A percentile compares a stretch with the other conserved stretches of the same genome.
Conservation (phyloP, 169 alveolate genomes). For the Eimeria sp. region DNA sequence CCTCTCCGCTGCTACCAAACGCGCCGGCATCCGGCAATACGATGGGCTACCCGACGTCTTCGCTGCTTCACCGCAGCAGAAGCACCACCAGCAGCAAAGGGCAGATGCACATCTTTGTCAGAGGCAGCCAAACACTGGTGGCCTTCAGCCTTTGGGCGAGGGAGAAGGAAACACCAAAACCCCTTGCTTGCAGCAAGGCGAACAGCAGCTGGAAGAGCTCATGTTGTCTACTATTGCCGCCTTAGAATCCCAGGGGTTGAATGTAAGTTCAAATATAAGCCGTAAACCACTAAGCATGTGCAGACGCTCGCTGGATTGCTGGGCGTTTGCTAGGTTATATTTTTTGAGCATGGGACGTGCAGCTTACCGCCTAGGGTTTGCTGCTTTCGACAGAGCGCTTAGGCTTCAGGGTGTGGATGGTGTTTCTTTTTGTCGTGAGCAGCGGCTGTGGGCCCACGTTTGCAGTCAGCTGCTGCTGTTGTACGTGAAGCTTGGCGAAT, state of each 20-base stretch:
- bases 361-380: background rate
- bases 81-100: slow-evolving; percentile 51
- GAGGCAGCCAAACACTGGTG: background rate
- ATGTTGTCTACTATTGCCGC: slow-evolving; percentile 55
- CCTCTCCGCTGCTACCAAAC: slow-evolving; percentile 44
- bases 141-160: background rate
- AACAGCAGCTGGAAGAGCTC: slow-evolving; percentile 44
- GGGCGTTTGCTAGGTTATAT: background rate
- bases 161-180: background rate
- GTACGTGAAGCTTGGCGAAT: slow-evolving; percentile 57
- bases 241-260: slow-evolving; percentile 36
- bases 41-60: slow-evolving; percentile 50
- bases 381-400: no score
- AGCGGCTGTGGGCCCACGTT: slow-evolving; percentile 47
- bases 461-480: slow-evolving; percentile 43
- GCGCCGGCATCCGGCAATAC: slow-evolving; percentile 54
- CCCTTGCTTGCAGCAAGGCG: slow-evolving; percentile 1
- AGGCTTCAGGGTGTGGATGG: background rate
- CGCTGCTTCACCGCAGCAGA: slow-evolving; percentile 41
- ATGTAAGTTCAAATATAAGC: background rate
- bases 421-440: slow-evolving; percentile 8
- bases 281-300: background rate
- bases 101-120: background rate
- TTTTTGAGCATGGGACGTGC: background rate
- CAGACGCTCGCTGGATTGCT: background rate